Evolutionary conservation across 768 basidiomycete species (phyloP), one percentile per base, ranked within the genome.

Genomic region (Mycena olivaceomarginata): DNA sequence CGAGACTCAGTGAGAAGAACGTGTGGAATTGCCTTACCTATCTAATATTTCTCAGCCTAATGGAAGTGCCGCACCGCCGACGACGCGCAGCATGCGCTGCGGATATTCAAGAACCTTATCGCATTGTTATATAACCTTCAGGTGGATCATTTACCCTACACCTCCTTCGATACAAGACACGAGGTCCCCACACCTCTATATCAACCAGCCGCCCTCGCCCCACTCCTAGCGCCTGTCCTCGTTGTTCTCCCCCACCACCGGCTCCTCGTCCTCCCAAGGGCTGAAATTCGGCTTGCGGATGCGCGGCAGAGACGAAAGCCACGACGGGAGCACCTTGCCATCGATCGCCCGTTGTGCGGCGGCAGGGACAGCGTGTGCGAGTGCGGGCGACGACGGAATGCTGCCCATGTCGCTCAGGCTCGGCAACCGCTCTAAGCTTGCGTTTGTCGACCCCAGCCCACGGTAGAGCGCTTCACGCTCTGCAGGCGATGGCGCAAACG

Each of bases 401-500:
- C 90, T 94, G 72, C 92, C 92, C 64, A 95, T 94, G 79, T 95
- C 94, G 80, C 93, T 94, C 74, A 96, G 87, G 85, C 94, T 95
- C 31, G 95, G 94, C 72, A 96, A 88, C 46, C 93, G 91, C 85
- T 96, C 95, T 40, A 95, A 89, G 82, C 94, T 95, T 69, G 92
- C 88, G 84, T 95, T 95, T 63, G 92, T 89, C 74, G 93, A 93
- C 63, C 94, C 93, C 16, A 97, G 85, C n/a, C 91, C 94, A 68
- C 95, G 93, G 80, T 95, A 93, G 43, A 97, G 90, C 67, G 91
- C 96, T 85, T 96, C 94, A 57, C 96, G 94, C 89, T 97, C 96
- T 77, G 93, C 95, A 70, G 94, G 94, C 77, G 96, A 97, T 43
- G 96, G 96, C 46, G 95, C 96, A 84, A 97, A 97, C 20, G 96